Evolutionary conservation across 306 rosid species (phyloP), one percentile per base, ranked within the genome.

Genomic region (Sophora flavescens): DNA sequence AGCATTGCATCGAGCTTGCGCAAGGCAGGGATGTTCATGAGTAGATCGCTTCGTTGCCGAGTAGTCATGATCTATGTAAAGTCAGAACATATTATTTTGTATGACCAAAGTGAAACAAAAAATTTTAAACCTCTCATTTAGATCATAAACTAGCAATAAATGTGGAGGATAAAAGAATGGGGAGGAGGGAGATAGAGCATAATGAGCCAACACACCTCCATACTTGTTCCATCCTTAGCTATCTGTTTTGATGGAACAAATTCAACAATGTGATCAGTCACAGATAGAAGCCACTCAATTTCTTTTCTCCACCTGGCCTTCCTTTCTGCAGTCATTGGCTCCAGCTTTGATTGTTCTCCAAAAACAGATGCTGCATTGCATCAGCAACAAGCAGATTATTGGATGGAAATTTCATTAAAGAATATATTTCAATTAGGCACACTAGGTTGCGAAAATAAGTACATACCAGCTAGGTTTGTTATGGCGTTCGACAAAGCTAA

Each of bases 401-500:
- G 52, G 68, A 11, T 70, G 39, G 48, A 81, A 61, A 75, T 39
- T 30, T 68, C 72, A 61, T 41, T 32, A 36, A 33, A 65, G 48
- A 57, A 45, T 9, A 35, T 6, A 72, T 64, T 47, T 72, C 74
- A 22, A 70, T 32, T 30, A 52, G 28, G 26, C 38, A 63, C 66
- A 53, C 65, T 14, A 2, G 8, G 38, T 42, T 52, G 41, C 28
- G 14, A 44, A 45, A 69, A 53, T 22, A 9, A n/a, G 12, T 30
- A 11, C 5, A 51, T 65, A 95, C 98, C 97, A 56, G 99, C 96
- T 18, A 96, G 87, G 68, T 96, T 96, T 69, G 99, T 96, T 59
- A 89, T 81, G 74, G 99, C 89, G 82, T 96, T 96, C 13, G 99
- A 96, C 88, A 96, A 76, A 69, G 99, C 98, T 77, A 92, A 73